These are phyloP conservation scores for Thoreauomyces humboldtii DNA, from an alignment of 192 early-diverging fungal genomes.

Conservation along the genomic window DNA sequence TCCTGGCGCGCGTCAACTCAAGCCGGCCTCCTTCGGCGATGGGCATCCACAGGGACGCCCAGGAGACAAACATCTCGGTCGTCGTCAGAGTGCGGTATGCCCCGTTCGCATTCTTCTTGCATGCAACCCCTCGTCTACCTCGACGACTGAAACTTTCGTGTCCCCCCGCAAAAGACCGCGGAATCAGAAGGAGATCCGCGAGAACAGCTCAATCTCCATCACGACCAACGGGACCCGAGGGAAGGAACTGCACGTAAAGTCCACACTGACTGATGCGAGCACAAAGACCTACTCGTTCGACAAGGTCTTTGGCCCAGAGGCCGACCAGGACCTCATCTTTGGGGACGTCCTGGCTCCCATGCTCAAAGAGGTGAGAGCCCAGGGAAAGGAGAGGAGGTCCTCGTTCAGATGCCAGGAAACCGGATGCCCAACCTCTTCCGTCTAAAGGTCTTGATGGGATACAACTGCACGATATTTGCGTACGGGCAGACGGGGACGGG, in stretches of 20 bases:
- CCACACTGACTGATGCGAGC: slow-evolving; percentile 48
- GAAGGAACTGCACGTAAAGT: slow-evolving; percentile 58
- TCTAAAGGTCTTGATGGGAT: slow-evolving; percentile 60
- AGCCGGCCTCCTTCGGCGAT: slow-evolving; percentile 7
- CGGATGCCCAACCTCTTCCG: too few species aligned
- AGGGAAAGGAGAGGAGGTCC: too few species aligned
- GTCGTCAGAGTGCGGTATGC: slow-evolving; percentile 47
- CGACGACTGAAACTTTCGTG: background rate
- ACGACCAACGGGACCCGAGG: slow-evolving; percentile 48
- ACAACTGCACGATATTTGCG: slow-evolving; percentile 80
- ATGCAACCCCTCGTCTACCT: background rate
- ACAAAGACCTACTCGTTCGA: slow-evolving; percentile 85
- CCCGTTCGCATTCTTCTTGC: background rate
- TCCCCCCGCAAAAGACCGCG: slow-evolving; percentile 36
- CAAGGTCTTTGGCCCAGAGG: slow-evolving; percentile 85
- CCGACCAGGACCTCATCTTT: slow-evolving; percentile 78
- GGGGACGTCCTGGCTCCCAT: slow-evolving; percentile 80
- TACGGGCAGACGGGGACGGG: slow-evolving; percentile 87
- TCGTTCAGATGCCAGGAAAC: too few species aligned
- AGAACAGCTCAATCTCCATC: slow-evolving; percentile 63
- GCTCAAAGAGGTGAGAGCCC: slow-evolving; percentile 63
- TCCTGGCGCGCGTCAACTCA: background rate
- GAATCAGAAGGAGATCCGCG: slow-evolving; percentile 63
- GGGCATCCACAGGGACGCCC: slow-evolving; percentile 20
- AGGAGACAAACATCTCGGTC: slow-evolving; percentile 51